Base-by-base conservation (phyloP, 495 filamentous ascomycete species). In the Daldinia loculata region DNA sequence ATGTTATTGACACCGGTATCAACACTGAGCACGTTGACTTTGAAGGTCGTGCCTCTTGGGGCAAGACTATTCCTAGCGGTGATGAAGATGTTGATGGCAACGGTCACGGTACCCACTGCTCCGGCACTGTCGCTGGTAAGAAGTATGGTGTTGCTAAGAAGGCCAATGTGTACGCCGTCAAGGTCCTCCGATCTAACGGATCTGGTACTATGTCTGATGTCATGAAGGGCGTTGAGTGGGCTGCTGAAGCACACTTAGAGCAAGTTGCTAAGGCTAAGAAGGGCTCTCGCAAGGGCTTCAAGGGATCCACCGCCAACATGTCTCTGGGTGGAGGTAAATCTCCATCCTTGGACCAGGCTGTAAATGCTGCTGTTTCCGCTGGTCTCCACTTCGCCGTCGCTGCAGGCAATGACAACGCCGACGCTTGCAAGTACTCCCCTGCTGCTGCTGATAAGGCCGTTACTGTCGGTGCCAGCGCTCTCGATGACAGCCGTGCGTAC, bases 121-220 rank as follows among this genome's bases (percentile, higher is more conserved):
- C 96, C 63, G 96, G 96, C 71, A 99, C 96, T 43, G 89, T 98
- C 74, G 96, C 91, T 64, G 96, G 96, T 79, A 95, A 95, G 88
- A 98, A 97, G 85, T 98, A 95, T 79, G 96, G 96, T 88, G 95
- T 99, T 67, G 93, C 96, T 74, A 99, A 99, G 90, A 97, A 97
- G 88, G 96, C 96, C 76, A 92, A 92, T 69, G 85, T 99, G 77
- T 92, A 93, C 76, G 96, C 96, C 65, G 93, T 99, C 82, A 99
- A 99, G 88, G 96, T 99, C 39, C 89, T 99, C 69, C 89, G 91
- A 76, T 98, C 96, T 67, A 98, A 97, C 80, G 96, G 96, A 73
- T 97, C 96, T 69, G 96, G 96, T 70, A 92, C 93, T 73, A 99
- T 99, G 96, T 92, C 93, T 53, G 96, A 99, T 78, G 96, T 99